These are phyloP conservation scores for Malus sieversii DNA, from an alignment of 306 rosid species.

Conservation along the genomic window DNA sequence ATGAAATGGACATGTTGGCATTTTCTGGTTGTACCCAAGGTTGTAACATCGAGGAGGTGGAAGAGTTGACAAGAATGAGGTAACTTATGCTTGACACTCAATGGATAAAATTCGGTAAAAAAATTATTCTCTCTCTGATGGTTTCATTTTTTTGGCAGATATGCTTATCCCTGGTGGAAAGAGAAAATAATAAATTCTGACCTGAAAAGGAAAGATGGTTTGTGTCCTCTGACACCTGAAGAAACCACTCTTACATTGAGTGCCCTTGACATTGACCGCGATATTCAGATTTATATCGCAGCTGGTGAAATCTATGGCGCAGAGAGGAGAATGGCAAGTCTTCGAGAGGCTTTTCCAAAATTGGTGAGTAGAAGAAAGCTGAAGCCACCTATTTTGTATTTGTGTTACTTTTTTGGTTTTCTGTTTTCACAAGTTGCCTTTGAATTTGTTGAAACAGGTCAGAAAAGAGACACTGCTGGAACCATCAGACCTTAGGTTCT, in stretches of 20 bases:
- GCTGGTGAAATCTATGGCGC: slow-evolving; percentile 99
- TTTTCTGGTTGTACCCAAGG: slow-evolving; percentile 99
- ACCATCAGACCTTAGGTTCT: slow-evolving; percentile 70
- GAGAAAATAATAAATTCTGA: slow-evolving; percentile 90
- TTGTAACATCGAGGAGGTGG: slow-evolving; percentile 82
- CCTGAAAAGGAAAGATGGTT: slow-evolving; percentile 91
- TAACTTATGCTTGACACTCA: slow-evolving; percentile 17
- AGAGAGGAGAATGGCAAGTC: slow-evolving; percentile 64
- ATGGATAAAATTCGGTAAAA: background rate
- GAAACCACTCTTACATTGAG: slow-evolving; percentile 86
- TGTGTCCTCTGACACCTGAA: slow-evolving; percentile 96
- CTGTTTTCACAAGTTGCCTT: slow-evolving; percentile 9
- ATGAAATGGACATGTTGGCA: slow-evolving; percentile 99
- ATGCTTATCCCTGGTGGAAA: slow-evolving; percentile 99
- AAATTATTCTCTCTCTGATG: background rate
- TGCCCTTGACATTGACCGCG: slow-evolving; percentile 81
- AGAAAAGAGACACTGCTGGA: slow-evolving; percentile 90
- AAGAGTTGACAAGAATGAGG: slow-evolving; percentile 99
- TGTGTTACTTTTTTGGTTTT: slow-evolving; percentile 5
- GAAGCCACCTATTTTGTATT: slow-evolving; percentile 2
- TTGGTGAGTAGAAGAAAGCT: slow-evolving; percentile 45
- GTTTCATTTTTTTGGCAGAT: slow-evolving; percentile 31
- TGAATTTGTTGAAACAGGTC: slow-evolving; percentile 48
- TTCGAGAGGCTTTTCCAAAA: slow-evolving; percentile 74
- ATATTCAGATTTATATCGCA: slow-evolving; percentile 88